phyloP scores from a whole-genome alignment of 306 rosid genomes.

The Sphenostylis stenocarpa region DNA sequence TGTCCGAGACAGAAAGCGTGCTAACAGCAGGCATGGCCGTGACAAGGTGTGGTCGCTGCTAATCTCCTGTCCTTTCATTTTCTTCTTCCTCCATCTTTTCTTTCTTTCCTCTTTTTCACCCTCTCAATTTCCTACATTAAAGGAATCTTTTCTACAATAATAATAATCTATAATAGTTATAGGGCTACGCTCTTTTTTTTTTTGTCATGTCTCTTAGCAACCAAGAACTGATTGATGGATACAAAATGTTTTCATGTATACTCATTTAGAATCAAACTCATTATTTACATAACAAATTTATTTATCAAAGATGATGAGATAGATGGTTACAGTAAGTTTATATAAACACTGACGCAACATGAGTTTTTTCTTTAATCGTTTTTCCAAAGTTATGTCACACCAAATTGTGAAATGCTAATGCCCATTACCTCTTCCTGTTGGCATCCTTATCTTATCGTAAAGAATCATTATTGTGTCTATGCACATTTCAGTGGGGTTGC shows the following conservation, averaged over 20 bases:
- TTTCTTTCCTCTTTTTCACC: background rate
- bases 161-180: too few relatives aligned
- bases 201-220: too few relatives aligned
- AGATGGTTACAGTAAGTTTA: too few relatives aligned
- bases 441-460: slow-evolving; percentile 19
- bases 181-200: too few relatives aligned
- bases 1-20: slow-evolving; percentile 31
- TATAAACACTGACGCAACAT: background rate
- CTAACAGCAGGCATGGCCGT: slow-evolving; percentile 22
- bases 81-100: background rate
- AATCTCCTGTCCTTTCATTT: slow-evolving; percentile 18
- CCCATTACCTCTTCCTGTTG: background rate
- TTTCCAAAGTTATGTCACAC: background rate
- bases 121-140: background rate
- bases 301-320: too few relatives aligned
- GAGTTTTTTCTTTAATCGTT: background rate
- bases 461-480: slow-evolving; percentile 28
- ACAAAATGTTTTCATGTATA: too few relatives aligned
- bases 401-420: background rate
- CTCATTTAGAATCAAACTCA: too few relatives aligned
- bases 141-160: too few relatives aligned
- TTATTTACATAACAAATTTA: too few relatives aligned
- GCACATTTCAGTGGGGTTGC: slow-evolving; percentile 13
- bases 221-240: too few relatives aligned
- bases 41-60: slow-evolving; percentile 21